Base-by-base conservation (phyloP, 1,284 basidiomycete species). In the Somion occarium region DNA sequence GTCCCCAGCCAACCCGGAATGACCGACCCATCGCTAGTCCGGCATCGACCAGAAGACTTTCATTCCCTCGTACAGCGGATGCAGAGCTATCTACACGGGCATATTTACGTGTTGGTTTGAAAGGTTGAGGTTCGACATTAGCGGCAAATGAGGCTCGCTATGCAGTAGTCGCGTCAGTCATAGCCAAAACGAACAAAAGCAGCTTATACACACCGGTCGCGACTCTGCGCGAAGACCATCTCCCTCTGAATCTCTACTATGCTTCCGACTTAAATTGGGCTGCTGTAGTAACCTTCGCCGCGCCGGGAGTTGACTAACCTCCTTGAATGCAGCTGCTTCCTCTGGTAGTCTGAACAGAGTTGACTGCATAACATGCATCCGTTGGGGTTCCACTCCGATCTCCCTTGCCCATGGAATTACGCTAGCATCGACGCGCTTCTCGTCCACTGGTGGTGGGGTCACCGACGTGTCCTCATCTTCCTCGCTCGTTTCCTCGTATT, bases 1-100 rank as follows among this genome's bases (percentile, higher is more conserved):
- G 88, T 13, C 94, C 92, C 92, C 93, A 98, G 2, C 91, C 86
- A 3, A 89, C 91, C 46, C 94, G 80, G 69, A 95, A 98, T 20
- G 91, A 93, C 24, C 93, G 81, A 15, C 93, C 94, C 51, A 95
- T 73, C 3, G 88, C 78, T 41, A 98, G 71, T 1, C 93, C 93
- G 5, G 91, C 85, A 69, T 98, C 96, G 5, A 83, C 73, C 44
- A 82, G 72, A 27, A 81, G 73, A 7, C 78, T 78, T 64, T 95
- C 92, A 42, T 76, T 74, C 4, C 80, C 84, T 39, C 70, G 72
- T 0, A 82, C 80, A 15, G 78, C 71, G 2, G 90, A 92, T 13
- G 78, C 76, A 0, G 80, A 75, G 45, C 74, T 78, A 26, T 80
- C 80, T 34, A 91, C 82, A 42, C 85, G 76, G 37, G 85, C 75